Conservation (phyloP, 2,329 filamentous ascomycete species). For the Aureobasidium sp. region DNA sequence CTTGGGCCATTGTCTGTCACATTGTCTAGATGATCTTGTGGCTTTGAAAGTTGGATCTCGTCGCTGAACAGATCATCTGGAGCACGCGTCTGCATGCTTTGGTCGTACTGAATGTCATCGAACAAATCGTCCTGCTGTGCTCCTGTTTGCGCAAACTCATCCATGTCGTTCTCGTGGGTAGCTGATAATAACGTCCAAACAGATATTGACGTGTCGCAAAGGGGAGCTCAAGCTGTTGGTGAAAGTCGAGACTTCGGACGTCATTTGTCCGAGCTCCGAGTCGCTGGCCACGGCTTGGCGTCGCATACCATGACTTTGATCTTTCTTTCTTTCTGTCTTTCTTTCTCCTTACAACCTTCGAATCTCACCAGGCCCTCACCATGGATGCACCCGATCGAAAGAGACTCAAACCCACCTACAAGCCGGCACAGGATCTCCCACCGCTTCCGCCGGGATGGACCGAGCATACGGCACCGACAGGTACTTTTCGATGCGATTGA, state of each 20-base stretch:
- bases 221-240: neutral
- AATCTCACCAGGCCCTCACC: neutral
- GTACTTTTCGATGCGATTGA: slow-evolving; percentile 24
- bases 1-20: slow-evolving; percentile 20
- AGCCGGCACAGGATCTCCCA: slow-evolving; percentile 42
- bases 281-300: neutral
- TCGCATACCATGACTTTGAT: too few species aligned
- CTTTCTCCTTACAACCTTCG: neutral
- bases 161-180: slow-evolving; percentile 16
- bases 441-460: slow-evolving; percentile 78
- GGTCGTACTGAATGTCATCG: slow-evolving; percentile 32
- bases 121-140: slow-evolving; percentile 29
- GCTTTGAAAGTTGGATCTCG: slow-evolving; percentile 25
- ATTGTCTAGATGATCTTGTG: neutral
- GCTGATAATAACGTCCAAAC: too few species aligned
- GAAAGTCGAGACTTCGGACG: slow-evolving; percentile 2
- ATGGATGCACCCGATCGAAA: slow-evolving; percentile 19
- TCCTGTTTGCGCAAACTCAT: slow-evolving; percentile 31
- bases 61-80: slow-evolving; percentile 47
- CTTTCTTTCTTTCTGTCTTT: neutral
- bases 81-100: slow-evolving; percentile 44
- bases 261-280: slow-evolving; percentile 12
- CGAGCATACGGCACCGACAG: slow-evolving; percentile 82
- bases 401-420: slow-evolving; percentile 76
- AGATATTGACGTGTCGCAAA: too few species aligned